These are phyloP conservation scores for Fagus crenata DNA, from an alignment of 306 rosid genomes.

Conservation along the genomic window DNA sequence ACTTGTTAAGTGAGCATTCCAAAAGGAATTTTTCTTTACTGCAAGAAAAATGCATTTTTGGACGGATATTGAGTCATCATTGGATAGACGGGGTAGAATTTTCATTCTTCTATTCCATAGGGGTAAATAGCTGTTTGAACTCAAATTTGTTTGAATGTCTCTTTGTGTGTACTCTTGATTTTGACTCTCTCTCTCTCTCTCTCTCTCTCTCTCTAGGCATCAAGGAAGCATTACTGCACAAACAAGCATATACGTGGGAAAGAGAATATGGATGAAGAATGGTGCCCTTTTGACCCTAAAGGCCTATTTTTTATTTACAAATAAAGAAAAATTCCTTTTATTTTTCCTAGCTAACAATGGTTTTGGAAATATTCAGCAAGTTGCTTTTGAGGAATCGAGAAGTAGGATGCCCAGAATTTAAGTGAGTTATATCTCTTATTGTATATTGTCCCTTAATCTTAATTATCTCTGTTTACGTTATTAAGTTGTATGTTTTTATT, in stretches of 20 bases:
- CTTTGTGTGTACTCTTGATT: neutral
- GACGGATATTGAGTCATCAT: conserved; percentile 6
- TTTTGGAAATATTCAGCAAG: conserved; percentile 56
- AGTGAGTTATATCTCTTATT: conserved; percentile 52
- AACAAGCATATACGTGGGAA: conserved; percentile 59
- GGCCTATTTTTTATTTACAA: conserved; percentile 21
- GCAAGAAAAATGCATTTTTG: neutral
- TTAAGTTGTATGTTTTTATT: conserved; percentile 20
- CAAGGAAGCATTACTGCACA: conserved; percentile 92
- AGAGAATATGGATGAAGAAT: conserved; percentile 77
- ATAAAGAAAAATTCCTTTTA: conserved; percentile 4
- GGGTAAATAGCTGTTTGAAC: conserved; percentile 1
- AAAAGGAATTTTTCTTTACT: neutral
- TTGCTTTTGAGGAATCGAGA: conserved; percentile 57
- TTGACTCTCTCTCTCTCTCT: neutral
- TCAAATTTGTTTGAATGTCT: neutral
- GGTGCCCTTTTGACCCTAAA: conserved; percentile 41
- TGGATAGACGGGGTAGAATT: conserved; percentile 9
- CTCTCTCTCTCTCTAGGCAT: conserved; percentile 45
- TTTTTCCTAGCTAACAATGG: conserved; percentile 31
- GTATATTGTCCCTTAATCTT: conserved; percentile 10
- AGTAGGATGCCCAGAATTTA: conserved; percentile 73
- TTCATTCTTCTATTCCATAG: neutral
- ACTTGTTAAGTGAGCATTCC: neutral
- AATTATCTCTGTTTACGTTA: conserved; percentile 1